These are phyloP conservation scores for Collybia sp. DNA, from an alignment of 768 basidiomycete genomes.

Conservation along the genomic window DNA sequence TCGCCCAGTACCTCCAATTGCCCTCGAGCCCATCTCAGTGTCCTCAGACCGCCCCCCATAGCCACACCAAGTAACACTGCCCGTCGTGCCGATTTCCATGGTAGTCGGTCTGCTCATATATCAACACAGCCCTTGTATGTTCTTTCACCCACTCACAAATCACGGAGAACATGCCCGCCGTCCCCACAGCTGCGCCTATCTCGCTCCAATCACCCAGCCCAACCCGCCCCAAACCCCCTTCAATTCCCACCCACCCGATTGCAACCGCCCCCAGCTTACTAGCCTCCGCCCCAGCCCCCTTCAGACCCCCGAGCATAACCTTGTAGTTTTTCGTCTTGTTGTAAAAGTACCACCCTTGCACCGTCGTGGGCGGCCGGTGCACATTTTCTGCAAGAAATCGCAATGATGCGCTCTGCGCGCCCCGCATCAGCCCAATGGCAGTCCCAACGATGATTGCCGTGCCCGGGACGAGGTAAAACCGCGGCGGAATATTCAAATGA, in stretches of 20 bases:
- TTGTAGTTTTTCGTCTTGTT: slow-evolving; percentile 94
- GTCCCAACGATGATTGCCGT: slow-evolving; percentile 57
- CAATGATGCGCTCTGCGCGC: slow-evolving; percentile 64
- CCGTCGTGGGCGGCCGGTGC: slow-evolving; percentile 78
- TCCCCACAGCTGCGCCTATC: slow-evolving; percentile 62
- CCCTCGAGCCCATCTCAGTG: slow-evolving; percentile 34
- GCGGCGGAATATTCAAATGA: slow-evolving; percentile 36
- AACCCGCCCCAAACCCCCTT: slow-evolving; percentile 31
- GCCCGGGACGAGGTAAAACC: slow-evolving; percentile 58
- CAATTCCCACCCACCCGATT: slow-evolving; percentile 38
- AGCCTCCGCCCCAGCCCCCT: slow-evolving; percentile 58
- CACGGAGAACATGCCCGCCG: slow-evolving; percentile 51
- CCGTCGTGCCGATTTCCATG: slow-evolving; percentile 42
- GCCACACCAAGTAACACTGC: slow-evolving; percentile 50
- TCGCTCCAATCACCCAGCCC: slow-evolving; percentile 39
- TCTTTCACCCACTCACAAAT: slow-evolving; percentile 39
- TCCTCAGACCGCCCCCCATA: slow-evolving; percentile 50
- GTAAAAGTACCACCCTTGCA: slow-evolving; percentile 94
- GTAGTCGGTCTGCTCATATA: slow-evolving; percentile 47
- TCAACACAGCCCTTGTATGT: slow-evolving; percentile 3
- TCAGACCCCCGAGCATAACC: slow-evolving; percentile 68
- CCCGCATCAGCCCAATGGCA: slow-evolving; percentile 70
- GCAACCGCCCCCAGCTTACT: slow-evolving; percentile 37
- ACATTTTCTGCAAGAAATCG: slow-evolving; percentile 92
- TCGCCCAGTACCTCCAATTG: slow-evolving; percentile 17